Evolutionary conservation across 495 filamentous ascomycete species (phyloP), one percentile per base, ranked within the genome.

Genomic region (Choiromyces venosus): DNA sequence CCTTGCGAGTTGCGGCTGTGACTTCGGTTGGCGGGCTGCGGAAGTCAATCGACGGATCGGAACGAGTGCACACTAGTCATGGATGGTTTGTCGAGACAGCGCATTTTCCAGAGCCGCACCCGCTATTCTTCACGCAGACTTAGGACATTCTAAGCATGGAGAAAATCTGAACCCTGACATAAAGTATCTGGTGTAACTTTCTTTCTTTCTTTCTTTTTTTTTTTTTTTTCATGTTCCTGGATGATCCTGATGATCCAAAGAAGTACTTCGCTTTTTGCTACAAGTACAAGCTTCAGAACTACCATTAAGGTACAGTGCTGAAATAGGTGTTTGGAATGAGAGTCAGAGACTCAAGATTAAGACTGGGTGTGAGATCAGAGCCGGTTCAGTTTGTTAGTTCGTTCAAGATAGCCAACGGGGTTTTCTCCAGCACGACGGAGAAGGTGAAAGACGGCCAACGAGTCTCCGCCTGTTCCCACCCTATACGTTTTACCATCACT

Each of bases 11-110:
- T 72, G 74, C 46, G 74, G 71, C 71, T 68, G 71, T 44, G 65
- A 61, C 40, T 67, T 74, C 56, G 71, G 71, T 74, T 70, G 65
- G 73, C 73, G 72, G 74, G 66, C 56, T 61, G 66, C 74, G 67
- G 74, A 71, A 71, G 72, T 37, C 66, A 74, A 76, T 76, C 74
- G 72, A 40, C 38, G 67, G 74, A 76, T 76, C 74, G 72, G 73
- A 75, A 67, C 64, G 67, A 75, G 71, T 61, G 52, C n/a, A 4
- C 52, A 61, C 52, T 61, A 61, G 52, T 61, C 52, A 61, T 61
- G 52, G 52, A 29, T 61, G 61, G 66, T 38, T 42, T 76, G 67
- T 71, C 73, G 75, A 71, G 68, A 77, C 73, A 76, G 74, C 75
- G 72, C 73, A 77, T 67, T 69, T 76, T 37, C 46, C 33, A 71